Conservation (phyloP, 208 protist species). For the Giardia duodenalis region DNA sequence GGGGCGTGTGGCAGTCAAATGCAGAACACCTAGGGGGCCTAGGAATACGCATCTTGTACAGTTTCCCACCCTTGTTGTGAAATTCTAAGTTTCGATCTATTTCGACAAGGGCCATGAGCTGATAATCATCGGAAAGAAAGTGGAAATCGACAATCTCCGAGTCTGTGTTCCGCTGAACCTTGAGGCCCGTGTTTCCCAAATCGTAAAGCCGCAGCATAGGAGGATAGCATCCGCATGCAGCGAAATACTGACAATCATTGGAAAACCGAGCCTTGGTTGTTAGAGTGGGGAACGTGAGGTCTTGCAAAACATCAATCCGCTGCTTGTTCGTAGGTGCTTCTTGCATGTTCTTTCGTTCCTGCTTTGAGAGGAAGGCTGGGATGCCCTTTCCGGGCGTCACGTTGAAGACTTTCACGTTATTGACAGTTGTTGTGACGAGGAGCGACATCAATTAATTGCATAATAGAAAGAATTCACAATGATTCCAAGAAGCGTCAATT, state of each 20-base stretch:
- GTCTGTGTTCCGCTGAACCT: background rate
- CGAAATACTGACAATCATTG: background rate
- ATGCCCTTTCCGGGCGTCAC: background rate
- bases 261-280: background rate
- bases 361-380: background rate
- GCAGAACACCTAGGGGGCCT: background rate
- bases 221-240: background rate
- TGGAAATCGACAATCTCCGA: background rate
- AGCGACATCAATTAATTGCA: too few relatives aligned
- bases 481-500: too few relatives aligned
- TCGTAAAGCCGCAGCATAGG: slow-evolving; percentile 14
- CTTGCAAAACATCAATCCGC: background rate
- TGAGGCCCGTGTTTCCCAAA: background rate
- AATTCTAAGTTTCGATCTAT: background rate
- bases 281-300: background rate
- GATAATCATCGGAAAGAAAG: background rate
- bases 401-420: slow-evolving; percentile 4
- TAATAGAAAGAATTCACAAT: too few relatives aligned
- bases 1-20: background rate
- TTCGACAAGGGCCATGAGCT: background rate
- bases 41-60: background rate
- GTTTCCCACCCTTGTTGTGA: background rate
- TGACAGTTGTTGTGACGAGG: background rate
- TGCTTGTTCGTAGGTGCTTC: background rate
- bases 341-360: background rate